Evolutionary conservation across 2,329 filamentous ascomycete genomes (phyloP).

Genomic region (Microcera coccophila): DNA sequence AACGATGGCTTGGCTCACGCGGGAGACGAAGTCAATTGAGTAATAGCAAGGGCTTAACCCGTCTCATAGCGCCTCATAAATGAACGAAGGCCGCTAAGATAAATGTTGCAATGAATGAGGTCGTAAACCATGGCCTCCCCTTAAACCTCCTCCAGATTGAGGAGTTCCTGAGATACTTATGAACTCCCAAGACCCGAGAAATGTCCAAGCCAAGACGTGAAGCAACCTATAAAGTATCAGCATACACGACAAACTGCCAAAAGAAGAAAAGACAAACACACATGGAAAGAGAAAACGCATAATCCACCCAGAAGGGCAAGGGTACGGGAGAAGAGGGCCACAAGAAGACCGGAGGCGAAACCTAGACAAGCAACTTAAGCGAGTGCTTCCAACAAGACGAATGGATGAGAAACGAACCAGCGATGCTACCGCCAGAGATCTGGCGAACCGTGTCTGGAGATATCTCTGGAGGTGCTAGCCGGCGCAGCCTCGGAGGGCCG

Average conservation of each 20-base stretch:
- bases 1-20: constrained; percentile 75
- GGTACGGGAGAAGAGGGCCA: constrained; percentile 68
- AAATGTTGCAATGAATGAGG: constrained; percentile 70
- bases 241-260: not conserved
- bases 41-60: constrained; percentile 7
- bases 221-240: constrained; percentile 36
- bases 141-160: constrained; percentile 48
- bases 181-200: constrained; percentile 34
- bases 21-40: constrained; percentile 69
- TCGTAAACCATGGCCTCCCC: constrained; percentile 60
- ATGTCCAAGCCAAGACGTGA: constrained; percentile 42
- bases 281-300: constrained; percentile 60
- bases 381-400: not conserved
- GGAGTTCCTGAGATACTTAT: constrained; percentile 36
- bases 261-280: constrained; percentile 33
- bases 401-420: constrained; percentile 36
- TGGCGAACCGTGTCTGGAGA: constrained; percentile 41
- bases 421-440: constrained; percentile 52
- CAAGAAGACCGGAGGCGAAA: constrained; percentile 58
- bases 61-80: constrained; percentile 46
- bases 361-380: constrained; percentile 38
- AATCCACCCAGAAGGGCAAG: constrained; percentile 65
- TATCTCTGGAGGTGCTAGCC: constrained; percentile 15
- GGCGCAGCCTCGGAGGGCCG: constrained; percentile 11
- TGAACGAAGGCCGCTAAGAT: constrained; percentile 53